These are phyloP conservation scores for Xylariaceae sp. DNA, from an alignment of 2,329 filamentous ascomycete genomes.

Conservation along the genomic window DNA sequence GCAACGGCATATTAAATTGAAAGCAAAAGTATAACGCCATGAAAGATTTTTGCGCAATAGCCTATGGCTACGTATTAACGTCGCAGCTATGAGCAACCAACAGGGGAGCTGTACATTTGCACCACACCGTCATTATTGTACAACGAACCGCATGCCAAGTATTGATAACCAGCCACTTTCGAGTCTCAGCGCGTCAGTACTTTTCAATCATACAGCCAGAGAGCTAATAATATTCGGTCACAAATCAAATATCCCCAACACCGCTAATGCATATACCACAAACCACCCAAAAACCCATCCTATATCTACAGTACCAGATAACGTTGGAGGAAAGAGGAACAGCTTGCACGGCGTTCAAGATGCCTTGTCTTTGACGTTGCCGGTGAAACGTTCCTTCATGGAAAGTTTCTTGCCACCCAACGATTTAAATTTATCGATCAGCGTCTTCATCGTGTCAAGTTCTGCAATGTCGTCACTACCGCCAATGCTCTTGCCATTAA, in stretches of 20 bases:
- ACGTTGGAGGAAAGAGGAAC: slow-evolving; percentile 1
- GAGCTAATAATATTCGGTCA: slow-evolving; percentile 5
- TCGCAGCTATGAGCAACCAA: neutral
- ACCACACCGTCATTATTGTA: neutral
- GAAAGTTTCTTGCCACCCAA: slow-evolving; percentile 67
- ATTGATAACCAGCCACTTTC: neutral
- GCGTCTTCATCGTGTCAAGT: slow-evolving; percentile 68
- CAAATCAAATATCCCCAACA: slow-evolving; percentile 20
- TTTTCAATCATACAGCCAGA: slow-evolving; percentile 12
- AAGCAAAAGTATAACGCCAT: too few relatives aligned
- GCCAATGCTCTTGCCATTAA: slow-evolving; percentile 87
- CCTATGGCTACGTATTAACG: neutral
- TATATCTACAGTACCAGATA: slow-evolving; percentile 20
- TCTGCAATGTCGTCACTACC: slow-evolving; percentile 85
- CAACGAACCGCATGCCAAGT: neutral
- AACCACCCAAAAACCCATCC: slow-evolving; percentile 13
- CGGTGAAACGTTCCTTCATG: slow-evolving; percentile 28
- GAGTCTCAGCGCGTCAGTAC: neutral
- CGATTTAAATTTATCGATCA: slow-evolving; percentile 73
- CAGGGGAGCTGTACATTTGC: neutral
- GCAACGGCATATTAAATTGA: too few relatives aligned
- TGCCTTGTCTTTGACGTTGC: slow-evolving; percentile 20
- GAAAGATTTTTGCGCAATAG: too few relatives aligned
- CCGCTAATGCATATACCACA: slow-evolving; percentile 28
- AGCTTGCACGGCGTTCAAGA: neutral